Evolutionary conservation across 129 eudicot species (phyloP), one percentile per base, ranked within the genome.

Genomic region (Sambucus nigra): DNA sequence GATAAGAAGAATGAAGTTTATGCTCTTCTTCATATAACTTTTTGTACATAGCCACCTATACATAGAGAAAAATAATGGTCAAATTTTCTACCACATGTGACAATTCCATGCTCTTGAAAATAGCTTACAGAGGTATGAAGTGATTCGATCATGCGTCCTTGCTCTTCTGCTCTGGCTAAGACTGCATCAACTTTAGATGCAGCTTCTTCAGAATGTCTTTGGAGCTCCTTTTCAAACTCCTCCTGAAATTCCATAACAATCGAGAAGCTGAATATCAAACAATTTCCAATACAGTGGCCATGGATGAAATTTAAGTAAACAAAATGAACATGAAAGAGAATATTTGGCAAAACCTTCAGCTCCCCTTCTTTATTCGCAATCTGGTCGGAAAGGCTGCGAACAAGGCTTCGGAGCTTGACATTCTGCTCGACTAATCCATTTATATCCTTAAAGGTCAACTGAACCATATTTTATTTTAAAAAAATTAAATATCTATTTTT

Each of bases 341-440:
- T 44, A 59, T n/a, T 56, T 40, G 41, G n/a, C 23, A 24, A 47
- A 64, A 66, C 83, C 84, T 85, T 85, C 26, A 81, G 44, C 62
- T 82, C 94, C n/a, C 26, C 60, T 66, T 82, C 95, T 71, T 60
- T 79, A 44, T 51, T 78, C 38, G 69, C 95, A 41, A 85, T 56
- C 72, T 91, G 82, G 58, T 85, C 86, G n/a, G 95, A 73, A 55
- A 91, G 76, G 64, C 76, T 70, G 15, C 83, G 94, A 46, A 82
- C 94, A 20, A 91, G 69, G 59, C 94, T 73, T 3, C 95, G 85
- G 44, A 91, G 79, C 76, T 91, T 88, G 40, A 81, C 93, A 67
- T 85, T 91, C 74, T 91, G 98, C 69, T 85, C 98, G 57, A 91
- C 98, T 20, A 91, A 73, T 20, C 94, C 95, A 57, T 82, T 85